Percentiles rank a stretch among this genome's conserved stretches.
These are phyloP conservation scores for Marsdenia floribunda DNA, from an alignment of 257 asterid species.

Conservation along the genomic window DNA sequence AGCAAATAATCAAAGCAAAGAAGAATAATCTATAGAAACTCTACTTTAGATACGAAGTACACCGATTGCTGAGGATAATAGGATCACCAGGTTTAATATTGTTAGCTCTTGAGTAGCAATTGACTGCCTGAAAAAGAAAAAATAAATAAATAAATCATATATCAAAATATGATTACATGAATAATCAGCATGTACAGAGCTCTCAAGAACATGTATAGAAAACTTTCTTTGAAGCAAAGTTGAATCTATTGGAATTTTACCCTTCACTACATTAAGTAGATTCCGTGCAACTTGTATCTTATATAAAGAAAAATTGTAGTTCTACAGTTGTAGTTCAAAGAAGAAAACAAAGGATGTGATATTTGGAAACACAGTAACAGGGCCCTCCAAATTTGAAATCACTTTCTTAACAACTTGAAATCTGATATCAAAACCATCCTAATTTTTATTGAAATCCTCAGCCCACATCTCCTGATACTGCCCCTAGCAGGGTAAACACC, in stretches of 20 bases:
- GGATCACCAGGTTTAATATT: conserved; percentile 68
- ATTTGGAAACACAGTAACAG: not conserved
- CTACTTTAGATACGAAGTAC: conserved; percentile 82
- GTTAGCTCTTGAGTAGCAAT: conserved; percentile 68
- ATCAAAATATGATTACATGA: not conserved
- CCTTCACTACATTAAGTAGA: not conserved
- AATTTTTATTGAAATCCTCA: not conserved
- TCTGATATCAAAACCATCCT: not conserved
- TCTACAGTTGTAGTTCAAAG: not conserved
- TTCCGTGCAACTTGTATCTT: not conserved
- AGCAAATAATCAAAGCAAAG: not conserved
- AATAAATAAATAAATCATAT: not conserved
- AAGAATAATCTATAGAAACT: conserved; percentile 2
- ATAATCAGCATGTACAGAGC: not conserved
- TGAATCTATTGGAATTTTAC: not conserved
- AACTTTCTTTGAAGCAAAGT: not conserved
- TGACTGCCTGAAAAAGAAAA: conserved; percentile 68
- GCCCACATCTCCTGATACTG: not conserved
- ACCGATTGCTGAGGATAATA: conserved; percentile 71
- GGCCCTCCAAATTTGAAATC: not conserved
- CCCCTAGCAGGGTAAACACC: not conserved
- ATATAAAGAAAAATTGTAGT: not conserved
- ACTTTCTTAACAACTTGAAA: not conserved
- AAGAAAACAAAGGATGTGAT: not conserved
- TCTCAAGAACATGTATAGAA: not conserved